Percentiles rank a stretch among this genome's conserved stretches.
phyloP scores from a whole-genome alignment of 176 grass and related monocot genomes.

The Raddia distichophylla region DNA sequence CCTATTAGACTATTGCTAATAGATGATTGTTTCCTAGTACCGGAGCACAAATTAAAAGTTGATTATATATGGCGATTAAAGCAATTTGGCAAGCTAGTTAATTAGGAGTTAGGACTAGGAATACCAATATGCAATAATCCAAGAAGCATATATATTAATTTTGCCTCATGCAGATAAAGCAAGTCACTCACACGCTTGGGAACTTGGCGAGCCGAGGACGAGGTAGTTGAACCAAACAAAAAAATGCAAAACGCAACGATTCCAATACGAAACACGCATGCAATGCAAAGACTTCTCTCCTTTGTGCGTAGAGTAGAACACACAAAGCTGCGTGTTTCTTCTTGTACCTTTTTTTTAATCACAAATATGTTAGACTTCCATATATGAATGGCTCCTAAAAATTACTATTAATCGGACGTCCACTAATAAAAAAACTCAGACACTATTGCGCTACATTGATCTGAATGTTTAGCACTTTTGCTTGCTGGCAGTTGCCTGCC shows the following conservation, averaged over 20 bases:
- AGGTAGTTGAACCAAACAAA: slow-evolving; percentile 45
- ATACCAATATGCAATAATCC: background rate
- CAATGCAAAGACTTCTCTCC: background rate
- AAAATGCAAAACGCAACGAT: slow-evolving; percentile 6
- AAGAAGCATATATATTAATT: background rate
- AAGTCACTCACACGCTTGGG: slow-evolving; percentile 36
- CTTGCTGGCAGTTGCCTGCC: too few species aligned
- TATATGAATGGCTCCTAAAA: too few species aligned
- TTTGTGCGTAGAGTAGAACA: background rate
- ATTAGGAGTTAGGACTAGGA: background rate
- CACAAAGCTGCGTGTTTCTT: background rate
- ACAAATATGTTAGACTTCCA: too few species aligned
- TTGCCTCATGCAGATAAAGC: slow-evolving; percentile 27
- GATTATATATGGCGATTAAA: background rate
- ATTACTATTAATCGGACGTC: too few species aligned
- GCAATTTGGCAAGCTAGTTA: background rate
- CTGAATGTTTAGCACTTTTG: too few species aligned
- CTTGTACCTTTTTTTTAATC: too few species aligned
- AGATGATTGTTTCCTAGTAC: background rate
- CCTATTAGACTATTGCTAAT: background rate
- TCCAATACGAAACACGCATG: slow-evolving; percentile 29
- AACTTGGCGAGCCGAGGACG: slow-evolving; percentile 26
- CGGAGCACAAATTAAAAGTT: background rate
- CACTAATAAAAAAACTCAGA: too few species aligned
- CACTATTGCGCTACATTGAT: too few species aligned